These are phyloP conservation scores for Fusarium sp. DNA, from an alignment of 2,329 filamentous ascomycete genomes.

Conservation along the genomic window DNA sequence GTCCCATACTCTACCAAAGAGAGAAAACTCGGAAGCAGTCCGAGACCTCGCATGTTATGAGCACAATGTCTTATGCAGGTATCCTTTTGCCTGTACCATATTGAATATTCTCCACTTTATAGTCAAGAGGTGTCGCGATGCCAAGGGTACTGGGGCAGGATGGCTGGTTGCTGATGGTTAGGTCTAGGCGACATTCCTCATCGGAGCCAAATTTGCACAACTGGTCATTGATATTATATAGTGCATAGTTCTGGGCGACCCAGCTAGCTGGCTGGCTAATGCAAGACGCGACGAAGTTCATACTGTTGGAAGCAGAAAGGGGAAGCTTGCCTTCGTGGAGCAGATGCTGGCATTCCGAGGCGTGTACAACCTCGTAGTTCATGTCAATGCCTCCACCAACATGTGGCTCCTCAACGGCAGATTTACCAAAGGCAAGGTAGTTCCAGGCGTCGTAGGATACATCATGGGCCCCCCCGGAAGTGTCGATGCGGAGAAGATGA, in stretches of 20 bases:
- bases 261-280: slow-evolving; percentile 56
- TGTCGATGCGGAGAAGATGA: slow-evolving; percentile 67
- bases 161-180: slow-evolving; percentile 61
- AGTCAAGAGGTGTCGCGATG: slow-evolving; percentile 17
- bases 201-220: slow-evolving; percentile 61
- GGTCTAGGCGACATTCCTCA: slow-evolving; percentile 60
- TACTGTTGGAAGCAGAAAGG: slow-evolving; percentile 65
- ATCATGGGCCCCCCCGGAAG: slow-evolving; percentile 64
- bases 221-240: slow-evolving; percentile 64
- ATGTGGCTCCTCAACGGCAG: slow-evolving; percentile 49
- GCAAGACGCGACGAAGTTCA: slow-evolving; percentile 62
- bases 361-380: slow-evolving; percentile 57
- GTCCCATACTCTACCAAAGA: too few species aligned
- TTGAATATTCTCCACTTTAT: slow-evolving; percentile 61
- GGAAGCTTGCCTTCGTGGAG: slow-evolving; percentile 62
- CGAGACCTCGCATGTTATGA: too few species aligned
- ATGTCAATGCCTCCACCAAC: background rate
- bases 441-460: slow-evolving; percentile 71
- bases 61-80: background rate
- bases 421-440: slow-evolving; percentile 61
- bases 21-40: too few species aligned
- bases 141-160: slow-evolving; percentile 59
- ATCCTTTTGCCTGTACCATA: slow-evolving; percentile 53
- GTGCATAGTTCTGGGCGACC: slow-evolving; percentile 61
- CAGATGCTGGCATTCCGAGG: slow-evolving; percentile 59